A percentile compares a stretch with the other conserved stretches of the same genome.
phyloP scores from a whole-genome alignment of 1,139 yeast genomes.

The Zygoascus meyerae region DNA sequence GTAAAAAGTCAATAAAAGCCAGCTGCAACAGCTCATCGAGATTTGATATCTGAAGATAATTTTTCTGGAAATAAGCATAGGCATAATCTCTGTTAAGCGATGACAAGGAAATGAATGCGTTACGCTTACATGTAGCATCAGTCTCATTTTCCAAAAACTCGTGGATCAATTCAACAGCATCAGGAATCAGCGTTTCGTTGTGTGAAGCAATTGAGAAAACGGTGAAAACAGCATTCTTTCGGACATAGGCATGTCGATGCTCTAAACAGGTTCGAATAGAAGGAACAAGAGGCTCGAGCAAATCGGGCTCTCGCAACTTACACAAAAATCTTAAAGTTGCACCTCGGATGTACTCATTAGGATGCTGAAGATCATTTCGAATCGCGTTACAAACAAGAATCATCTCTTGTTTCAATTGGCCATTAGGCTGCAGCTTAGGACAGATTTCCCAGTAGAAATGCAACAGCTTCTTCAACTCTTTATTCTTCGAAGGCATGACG shows the following conservation, averaged over 20 bases:
- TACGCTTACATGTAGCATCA: slow-evolving; percentile 92
- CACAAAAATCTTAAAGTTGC: slow-evolving; percentile 87
- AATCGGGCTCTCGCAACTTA: slow-evolving; percentile 86
- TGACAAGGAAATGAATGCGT: slow-evolving; percentile 86
- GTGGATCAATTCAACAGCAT: slow-evolving; percentile 79
- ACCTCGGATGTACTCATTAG: slow-evolving; percentile 95
- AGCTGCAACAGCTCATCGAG: slow-evolving; percentile 83
- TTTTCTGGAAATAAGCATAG: slow-evolving; percentile 70
- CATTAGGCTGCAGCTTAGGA: slow-evolving; percentile 81
- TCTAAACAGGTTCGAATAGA: slow-evolving; percentile 86
- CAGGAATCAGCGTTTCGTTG: slow-evolving; percentile 86
- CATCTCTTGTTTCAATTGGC: slow-evolving; percentile 96
- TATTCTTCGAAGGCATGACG: slow-evolving; percentile 92
- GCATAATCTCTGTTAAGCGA: slow-evolving; percentile 83
- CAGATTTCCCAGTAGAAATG: slow-evolving; percentile 98
- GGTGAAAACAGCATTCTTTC: slow-evolving; percentile 95
- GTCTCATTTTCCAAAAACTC: slow-evolving; percentile 74
- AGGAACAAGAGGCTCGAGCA: slow-evolving; percentile 92
- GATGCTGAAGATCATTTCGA: slow-evolving; percentile 95
- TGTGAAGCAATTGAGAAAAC: slow-evolving; percentile 67
- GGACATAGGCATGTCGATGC: slow-evolving; percentile 95
- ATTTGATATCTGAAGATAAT: slow-evolving; percentile 55
- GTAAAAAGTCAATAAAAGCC: slow-evolving; percentile 85
- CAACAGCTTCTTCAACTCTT: slow-evolving; percentile 83
- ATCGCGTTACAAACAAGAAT: slow-evolving; percentile 96